Percentiles rank a stretch among this genome's conserved stretches.
Conservation (phyloP, 169 alveolate species). For the Haemoproteus tartakovskyi region DNA sequence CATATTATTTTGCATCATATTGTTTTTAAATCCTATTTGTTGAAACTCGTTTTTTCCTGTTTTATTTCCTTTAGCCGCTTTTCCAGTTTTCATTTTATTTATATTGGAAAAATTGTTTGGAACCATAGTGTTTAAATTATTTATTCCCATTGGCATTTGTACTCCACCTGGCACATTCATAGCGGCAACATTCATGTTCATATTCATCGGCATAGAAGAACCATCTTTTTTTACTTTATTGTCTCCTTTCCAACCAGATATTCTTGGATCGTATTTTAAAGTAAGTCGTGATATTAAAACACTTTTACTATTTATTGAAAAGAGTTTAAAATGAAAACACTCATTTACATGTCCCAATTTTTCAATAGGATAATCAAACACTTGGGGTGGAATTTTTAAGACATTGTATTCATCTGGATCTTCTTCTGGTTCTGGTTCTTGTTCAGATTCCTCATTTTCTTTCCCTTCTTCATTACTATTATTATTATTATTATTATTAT, state of each 20-base stretch:
- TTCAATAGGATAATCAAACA: constrained; percentile 63
- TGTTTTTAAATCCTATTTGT: constrained; percentile 54
- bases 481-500: neutral
- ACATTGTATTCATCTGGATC: constrained; percentile 69
- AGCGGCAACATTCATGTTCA: neutral
- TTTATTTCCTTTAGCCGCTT: constrained; percentile 48
- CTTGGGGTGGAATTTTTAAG: constrained; percentile 68
- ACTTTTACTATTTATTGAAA: constrained; percentile 54
- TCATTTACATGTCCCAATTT: constrained; percentile 71
- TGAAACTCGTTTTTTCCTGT: constrained; percentile 52
- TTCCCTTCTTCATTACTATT: neutral
- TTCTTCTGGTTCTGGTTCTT: constrained; percentile 3
- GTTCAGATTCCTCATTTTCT: neutral
- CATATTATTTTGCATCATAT: constrained; percentile 58
- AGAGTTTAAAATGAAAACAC: constrained; percentile 65
- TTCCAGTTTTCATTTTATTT: constrained; percentile 24
- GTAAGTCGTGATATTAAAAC: constrained; percentile 57
- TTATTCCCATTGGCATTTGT: constrained; percentile 20
- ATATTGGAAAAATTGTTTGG: constrained; percentile 22
- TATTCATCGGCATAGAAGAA: constrained; percentile 4
- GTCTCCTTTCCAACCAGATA: constrained; percentile 68
- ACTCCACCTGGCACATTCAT: no score
- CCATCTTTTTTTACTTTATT: constrained; percentile 45
- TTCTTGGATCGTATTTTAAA: constrained; percentile 70
- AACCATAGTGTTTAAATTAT: constrained; percentile 32